Conservation (phyloP, 257 asterid genomes). For the Solanum medicagineum region DNA sequence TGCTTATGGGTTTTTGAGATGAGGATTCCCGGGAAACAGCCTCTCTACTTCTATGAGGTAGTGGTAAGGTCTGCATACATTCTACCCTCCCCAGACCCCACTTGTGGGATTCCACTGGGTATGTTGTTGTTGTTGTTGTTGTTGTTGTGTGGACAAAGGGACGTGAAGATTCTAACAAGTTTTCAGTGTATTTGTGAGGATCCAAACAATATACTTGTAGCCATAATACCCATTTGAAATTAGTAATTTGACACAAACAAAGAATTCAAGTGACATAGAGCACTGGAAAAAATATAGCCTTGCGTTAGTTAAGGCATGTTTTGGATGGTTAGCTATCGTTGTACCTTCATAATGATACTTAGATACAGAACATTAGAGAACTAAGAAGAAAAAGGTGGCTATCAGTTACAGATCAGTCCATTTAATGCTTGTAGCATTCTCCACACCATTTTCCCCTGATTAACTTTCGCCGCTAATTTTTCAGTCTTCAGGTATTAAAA, state of each 20-base stretch:
- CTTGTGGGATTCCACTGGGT: too few species aligned
- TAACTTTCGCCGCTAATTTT: background rate
- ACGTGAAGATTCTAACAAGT: background rate
- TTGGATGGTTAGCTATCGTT: background rate
- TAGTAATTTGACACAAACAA: background rate
- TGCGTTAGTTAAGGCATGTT: background rate
- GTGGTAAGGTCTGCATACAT: too few species aligned
- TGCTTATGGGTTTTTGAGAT: too few species aligned
- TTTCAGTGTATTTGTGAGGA: background rate
- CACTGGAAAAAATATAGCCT: background rate
- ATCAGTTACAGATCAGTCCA: background rate
- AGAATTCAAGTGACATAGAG: background rate
- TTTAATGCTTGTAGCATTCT: background rate
- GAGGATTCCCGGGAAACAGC: too few species aligned
- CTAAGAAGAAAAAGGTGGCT: background rate
- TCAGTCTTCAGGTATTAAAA: background rate
- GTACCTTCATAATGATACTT: background rate
- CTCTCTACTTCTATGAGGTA: too few species aligned
- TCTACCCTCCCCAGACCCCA: too few species aligned
- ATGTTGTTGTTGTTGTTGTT: too few species aligned
- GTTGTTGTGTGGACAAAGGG: background rate
- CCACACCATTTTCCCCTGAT: background rate
- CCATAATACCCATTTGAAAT: background rate
- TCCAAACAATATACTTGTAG: background rate
- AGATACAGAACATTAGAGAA: background rate